Evolutionary conservation across 805 yeast genomes (phyloP).

Genomic region (Dipodascus geniculatus): DNA sequence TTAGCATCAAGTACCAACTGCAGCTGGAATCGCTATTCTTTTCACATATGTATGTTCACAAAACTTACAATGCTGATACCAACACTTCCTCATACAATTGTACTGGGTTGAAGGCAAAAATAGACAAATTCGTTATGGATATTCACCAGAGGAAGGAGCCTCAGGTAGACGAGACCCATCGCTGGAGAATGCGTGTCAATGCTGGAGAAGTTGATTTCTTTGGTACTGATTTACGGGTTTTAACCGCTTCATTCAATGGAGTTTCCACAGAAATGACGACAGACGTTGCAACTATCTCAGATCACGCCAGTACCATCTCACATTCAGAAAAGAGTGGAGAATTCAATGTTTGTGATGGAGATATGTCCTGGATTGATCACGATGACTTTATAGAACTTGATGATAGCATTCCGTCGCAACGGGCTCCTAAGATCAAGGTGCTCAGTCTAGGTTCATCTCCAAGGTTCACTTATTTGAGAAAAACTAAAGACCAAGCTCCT

Average conservation of each 20-base stretch:
- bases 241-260: constrained; percentile 55
- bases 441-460: constrained; percentile 59
- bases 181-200: constrained; percentile 44
- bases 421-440: constrained; percentile 33
- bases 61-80: constrained; percentile 22
- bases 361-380: constrained; percentile 52
- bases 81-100: constrained; percentile 32
- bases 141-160: constrained; percentile 44
- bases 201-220: constrained; percentile 59
- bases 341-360: constrained; percentile 23
- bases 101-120: constrained; percentile 60
- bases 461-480: constrained; percentile 54
- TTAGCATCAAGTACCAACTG: constrained; percentile 70
- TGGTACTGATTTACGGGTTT: constrained; percentile 55
- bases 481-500: constrained; percentile 33
- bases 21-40: constrained; percentile 61
- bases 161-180: constrained; percentile 13
- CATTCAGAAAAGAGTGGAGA: constrained; percentile 13
- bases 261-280: constrained; percentile 22
- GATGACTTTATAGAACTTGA: constrained; percentile 71
- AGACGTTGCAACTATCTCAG: constrained; percentile 7
- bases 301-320: constrained; percentile 8
- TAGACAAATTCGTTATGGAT: constrained; percentile 47
- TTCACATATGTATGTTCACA: constrained; percentile 52
- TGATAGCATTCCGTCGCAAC: constrained; percentile 26